phyloP scores from a whole-genome alignment of 768 basidiomycete species.

The Pleurotus tuoliensis region DNA sequence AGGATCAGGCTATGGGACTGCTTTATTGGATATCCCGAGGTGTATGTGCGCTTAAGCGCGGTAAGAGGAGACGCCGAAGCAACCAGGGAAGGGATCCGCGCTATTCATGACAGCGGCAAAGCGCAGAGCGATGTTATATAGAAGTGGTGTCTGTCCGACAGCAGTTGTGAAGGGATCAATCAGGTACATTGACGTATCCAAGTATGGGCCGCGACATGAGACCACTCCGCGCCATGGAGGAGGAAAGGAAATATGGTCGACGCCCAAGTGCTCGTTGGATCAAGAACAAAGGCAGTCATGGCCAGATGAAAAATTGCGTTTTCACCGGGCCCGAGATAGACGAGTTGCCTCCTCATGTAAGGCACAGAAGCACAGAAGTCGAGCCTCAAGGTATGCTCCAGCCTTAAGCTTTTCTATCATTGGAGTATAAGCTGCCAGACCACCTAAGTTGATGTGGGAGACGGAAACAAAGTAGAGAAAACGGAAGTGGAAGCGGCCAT shows the following conservation, averaged over 20 bases:
- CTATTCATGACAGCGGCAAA: neutral
- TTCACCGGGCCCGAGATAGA: neutral
- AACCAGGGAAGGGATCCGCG: conserved; percentile 7
- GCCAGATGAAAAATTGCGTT: too few relatives aligned
- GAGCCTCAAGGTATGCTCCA: neutral
- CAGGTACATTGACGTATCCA: neutral
- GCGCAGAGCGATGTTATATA: neutral
- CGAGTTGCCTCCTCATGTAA: neutral
- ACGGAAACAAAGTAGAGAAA: too few relatives aligned
- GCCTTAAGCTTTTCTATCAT: too few relatives aligned
- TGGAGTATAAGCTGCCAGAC: too few relatives aligned
- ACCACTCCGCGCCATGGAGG: neutral
- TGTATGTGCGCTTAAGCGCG: neutral
- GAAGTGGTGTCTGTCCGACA: neutral
- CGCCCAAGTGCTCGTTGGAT: neutral
- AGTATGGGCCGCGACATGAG: neutral
- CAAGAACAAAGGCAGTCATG: neutral
- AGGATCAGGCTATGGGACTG: neutral
- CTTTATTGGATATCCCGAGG: neutral
- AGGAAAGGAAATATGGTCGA: neutral
- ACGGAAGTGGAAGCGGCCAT: too few relatives aligned
- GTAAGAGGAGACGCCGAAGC: neutral
- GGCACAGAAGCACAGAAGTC: conserved; percentile 3
- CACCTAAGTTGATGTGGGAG: too few relatives aligned
- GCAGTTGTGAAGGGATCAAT: neutral